phyloP scores from a whole-genome alignment of 805 yeast species.

The Yarrowia sp. region DNA sequence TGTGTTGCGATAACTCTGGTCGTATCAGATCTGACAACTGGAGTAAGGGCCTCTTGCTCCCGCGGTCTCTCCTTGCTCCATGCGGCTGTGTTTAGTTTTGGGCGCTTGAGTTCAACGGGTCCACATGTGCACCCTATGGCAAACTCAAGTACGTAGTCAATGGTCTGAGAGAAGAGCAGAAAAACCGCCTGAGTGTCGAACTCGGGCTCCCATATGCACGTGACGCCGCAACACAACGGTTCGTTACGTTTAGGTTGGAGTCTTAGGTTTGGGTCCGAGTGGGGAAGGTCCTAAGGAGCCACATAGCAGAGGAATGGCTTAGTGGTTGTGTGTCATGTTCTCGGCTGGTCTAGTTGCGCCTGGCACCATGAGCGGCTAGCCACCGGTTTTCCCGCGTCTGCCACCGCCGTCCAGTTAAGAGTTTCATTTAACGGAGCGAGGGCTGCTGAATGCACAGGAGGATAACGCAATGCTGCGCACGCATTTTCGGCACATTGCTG shows the following conservation, averaged over 20 bases:
- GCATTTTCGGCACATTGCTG: background rate
- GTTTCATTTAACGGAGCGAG: slow-evolving; percentile 3
- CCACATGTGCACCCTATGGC: too few relatives aligned
- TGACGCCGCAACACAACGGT: slow-evolving; percentile 21
- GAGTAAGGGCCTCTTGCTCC: too few relatives aligned
- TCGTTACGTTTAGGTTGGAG: background rate
- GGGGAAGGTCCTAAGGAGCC: slow-evolving; percentile 16
- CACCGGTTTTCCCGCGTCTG: background rate
- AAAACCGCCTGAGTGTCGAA: too few relatives aligned
- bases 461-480: slow-evolving; percentile 21
- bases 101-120: too few relatives aligned
- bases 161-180: too few relatives aligned
- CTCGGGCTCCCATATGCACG: too few relatives aligned
- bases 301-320: background rate
- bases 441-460: background rate
- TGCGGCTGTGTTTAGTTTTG: too few relatives aligned
- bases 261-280: slow-evolving; percentile 17
- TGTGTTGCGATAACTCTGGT: background rate
- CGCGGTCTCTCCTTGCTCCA: too few relatives aligned
- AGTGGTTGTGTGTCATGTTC: background rate
- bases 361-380: background rate
- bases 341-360: background rate
- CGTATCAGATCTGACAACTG: too few relatives aligned
- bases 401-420: background rate
- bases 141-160: too few relatives aligned